phyloP scores from a whole-genome alignment of 2,329 filamentous ascomycete genomes.

The Colletotrichum sp. region DNA sequence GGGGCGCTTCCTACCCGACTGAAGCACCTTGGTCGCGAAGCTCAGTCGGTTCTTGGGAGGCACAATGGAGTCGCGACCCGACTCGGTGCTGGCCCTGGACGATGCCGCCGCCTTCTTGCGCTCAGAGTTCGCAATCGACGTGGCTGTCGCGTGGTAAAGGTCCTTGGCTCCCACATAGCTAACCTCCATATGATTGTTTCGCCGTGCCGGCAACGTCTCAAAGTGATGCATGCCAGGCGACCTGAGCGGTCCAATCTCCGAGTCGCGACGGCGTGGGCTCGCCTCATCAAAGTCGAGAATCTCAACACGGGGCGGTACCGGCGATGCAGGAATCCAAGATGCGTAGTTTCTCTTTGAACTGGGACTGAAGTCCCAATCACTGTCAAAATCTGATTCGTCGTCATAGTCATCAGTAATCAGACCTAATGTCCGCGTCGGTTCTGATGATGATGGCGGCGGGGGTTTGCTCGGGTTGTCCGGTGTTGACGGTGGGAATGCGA shows the following conservation, averaged over 20 bases:
- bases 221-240: constrained; percentile 23
- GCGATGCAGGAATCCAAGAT: constrained; percentile 19
- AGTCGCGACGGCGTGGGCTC: constrained; percentile 17
- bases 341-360: constrained; percentile 1
- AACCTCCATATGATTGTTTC: constrained; percentile 22
- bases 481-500: not conserved
- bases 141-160: constrained; percentile 29
- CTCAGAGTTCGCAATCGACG: constrained; percentile 23
- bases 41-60: constrained; percentile 6
- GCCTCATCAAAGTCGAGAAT: constrained; percentile 9
- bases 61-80: not conserved
- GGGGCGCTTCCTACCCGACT: constrained; percentile 15
- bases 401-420: constrained; percentile 7
- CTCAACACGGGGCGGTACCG: constrained; percentile 14
- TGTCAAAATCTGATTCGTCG: constrained; percentile 13
- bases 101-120: not conserved
- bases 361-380: constrained; percentile 17
- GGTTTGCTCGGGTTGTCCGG: not conserved
- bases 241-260: constrained; percentile 7
- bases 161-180: constrained; percentile 23
- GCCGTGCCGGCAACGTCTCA: constrained; percentile 20
- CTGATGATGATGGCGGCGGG: not conserved
- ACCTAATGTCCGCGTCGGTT: constrained; percentile 14
- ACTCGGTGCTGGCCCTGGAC: not conserved
- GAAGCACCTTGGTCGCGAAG: constrained; percentile 18